Percentiles rank a stretch among this genome's conserved stretches.
Evolutionary conservation across 805 yeast species (phyloP).

Genomic region (Starmerella riodocensis): DNA sequence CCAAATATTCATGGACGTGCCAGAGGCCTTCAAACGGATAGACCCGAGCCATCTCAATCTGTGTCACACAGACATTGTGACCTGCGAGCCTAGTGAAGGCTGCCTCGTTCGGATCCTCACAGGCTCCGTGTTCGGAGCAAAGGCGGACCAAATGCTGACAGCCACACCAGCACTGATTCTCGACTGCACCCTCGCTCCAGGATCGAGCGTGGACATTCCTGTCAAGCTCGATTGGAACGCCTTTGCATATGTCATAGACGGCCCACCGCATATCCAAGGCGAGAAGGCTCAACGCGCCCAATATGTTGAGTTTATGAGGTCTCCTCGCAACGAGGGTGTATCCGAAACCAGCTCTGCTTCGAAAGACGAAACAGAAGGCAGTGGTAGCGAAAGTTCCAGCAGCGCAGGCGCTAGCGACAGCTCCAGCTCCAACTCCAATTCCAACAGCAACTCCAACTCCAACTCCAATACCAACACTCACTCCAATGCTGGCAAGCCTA

Average conservation of each 20-base stretch:
- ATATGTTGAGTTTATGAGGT: slow-evolving; percentile 18
- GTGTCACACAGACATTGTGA: slow-evolving; percentile 9
- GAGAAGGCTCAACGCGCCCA: slow-evolving; percentile 5
- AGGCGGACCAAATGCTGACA: slow-evolving; percentile 17
- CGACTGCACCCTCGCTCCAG: slow-evolving; percentile 13
- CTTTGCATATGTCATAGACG: slow-evolving; percentile 23
- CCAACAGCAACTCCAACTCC: neutral
- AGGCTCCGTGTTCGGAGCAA: slow-evolving; percentile 16
- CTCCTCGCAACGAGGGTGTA: too few species aligned
- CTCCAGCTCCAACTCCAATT: neutral
- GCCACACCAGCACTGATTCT: slow-evolving; percentile 16
- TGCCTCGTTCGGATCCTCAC: slow-evolving; percentile 12
- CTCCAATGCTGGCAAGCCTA: too few species aligned
- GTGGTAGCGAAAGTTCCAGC: too few species aligned
- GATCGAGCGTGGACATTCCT: slow-evolving; percentile 9
- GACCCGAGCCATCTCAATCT: slow-evolving; percentile 16
- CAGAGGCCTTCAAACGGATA: slow-evolving; percentile 19
- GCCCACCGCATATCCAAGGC: slow-evolving; percentile 17
- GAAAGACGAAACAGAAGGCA: too few species aligned
- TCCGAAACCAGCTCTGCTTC: too few species aligned
- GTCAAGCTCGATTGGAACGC: slow-evolving; percentile 25
- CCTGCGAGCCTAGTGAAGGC: slow-evolving; percentile 8
- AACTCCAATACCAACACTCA: neutral
- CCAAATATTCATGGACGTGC: slow-evolving; percentile 18
- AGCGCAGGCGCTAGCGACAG: neutral